Evolutionary conservation across 768 basidiomycete species (phyloP).

Genomic region (Boletus vinaceobasis): DNA sequence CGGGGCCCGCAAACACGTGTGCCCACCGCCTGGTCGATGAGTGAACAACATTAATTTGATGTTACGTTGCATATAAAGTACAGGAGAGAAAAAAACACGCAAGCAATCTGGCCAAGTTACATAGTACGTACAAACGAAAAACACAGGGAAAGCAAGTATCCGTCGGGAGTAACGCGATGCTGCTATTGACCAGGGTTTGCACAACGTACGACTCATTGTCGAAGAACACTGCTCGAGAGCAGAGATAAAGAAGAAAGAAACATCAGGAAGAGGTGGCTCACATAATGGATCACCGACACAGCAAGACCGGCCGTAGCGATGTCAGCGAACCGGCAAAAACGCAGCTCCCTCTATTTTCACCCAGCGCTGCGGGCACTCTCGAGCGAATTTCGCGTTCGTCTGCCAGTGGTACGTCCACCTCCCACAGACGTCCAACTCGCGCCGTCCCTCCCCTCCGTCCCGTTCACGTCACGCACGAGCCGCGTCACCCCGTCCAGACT

Average conservation of each 20-base stretch:
- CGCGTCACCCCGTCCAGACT: slow-evolving; percentile 11
- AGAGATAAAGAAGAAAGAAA: too few relatives aligned
- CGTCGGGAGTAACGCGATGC: not conserved
- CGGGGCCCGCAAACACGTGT: too few relatives aligned
- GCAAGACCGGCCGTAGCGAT: not conserved
- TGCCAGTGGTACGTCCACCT: not conserved
- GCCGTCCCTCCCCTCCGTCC: not conserved
- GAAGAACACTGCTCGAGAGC: too few relatives aligned
- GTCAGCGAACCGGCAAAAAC: not conserved
- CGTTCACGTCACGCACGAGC: slow-evolving; percentile 11
- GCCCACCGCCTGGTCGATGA: not conserved
- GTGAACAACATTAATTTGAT: not conserved
- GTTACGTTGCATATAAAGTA: not conserved
- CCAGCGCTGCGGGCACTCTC: not conserved
- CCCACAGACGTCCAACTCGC: not conserved
- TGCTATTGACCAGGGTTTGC: too few relatives aligned
- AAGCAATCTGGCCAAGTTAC: not conserved
- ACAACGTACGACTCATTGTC: too few relatives aligned
- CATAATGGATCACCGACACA: not conserved
- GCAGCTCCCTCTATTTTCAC: not conserved
- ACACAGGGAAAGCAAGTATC: not conserved
- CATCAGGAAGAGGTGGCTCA: not conserved
- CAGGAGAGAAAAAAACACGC: not conserved
- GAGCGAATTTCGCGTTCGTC: slow-evolving; percentile 16
- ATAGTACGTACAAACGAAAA: not conserved